Base-by-base conservation (phyloP, 2,329 filamentous ascomycete genomes). In the Penicillium sp. region DNA sequence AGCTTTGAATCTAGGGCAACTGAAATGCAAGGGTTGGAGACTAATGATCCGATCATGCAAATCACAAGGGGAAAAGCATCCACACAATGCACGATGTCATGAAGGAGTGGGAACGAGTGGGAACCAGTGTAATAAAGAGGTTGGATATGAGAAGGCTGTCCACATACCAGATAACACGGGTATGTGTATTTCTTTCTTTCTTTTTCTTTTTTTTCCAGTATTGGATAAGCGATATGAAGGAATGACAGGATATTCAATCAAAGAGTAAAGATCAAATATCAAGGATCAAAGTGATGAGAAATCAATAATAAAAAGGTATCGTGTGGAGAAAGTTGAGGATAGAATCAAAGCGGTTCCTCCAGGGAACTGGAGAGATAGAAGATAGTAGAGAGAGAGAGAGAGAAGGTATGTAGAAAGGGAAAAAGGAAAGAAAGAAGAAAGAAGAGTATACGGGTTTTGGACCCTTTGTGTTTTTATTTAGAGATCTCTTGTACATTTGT, bases 311-410 rank as follows among this genome's bases (percentile, higher is more conserved):
- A 48, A 31, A 36, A n/a, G n/a, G 16, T 34, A 39, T 41, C 39
- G 9, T 10, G 11, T 31, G 29, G 29, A 31, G 16, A 39, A 33
- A 27, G 21, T 15, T 33, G 31, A 31, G 46, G 23, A 25, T 51
- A 19, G 63, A 62, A 64, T 61, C 58, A 59, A 59, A 68, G 70
- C 70, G 68, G 72, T 74, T 76, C 73, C 74, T 65, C 74, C 74
- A 65, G 73, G 73, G 73, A 74, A 74, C 54, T 33, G 31, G 31
- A 33, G 51, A 53, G 50, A 29, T 29, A 29, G 27, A 29, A 52
- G 49, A 40, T 46, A 57, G 46, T 50, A 52, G 49, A 49, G 53
- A 58, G 50, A 52, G 49, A 41, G 50, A 58, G 49, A 52, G 49
- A 49, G 51, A 50, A 52, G 55, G 48, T 16, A 57, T 19, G 9